Percentiles rank a stretch among this genome's conserved stretches.
Conservation (phyloP, 768 basidiomycete genomes). For the Glaciozyma martinii region DNA sequence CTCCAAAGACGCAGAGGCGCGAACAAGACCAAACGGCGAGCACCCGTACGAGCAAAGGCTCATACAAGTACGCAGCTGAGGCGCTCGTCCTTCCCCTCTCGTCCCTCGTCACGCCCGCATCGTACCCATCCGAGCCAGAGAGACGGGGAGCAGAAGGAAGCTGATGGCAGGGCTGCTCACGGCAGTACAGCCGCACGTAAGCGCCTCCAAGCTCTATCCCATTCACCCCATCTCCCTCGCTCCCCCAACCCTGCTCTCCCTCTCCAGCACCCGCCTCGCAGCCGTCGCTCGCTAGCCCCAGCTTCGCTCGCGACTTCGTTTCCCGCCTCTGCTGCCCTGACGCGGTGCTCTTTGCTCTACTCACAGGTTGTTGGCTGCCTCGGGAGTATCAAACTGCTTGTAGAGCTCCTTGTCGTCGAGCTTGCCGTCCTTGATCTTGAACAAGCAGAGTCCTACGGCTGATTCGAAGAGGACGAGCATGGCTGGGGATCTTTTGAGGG, state of each 20-base stretch:
- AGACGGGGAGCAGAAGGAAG: too few relatives aligned
- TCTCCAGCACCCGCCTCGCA: neutral
- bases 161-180: too few relatives aligned
- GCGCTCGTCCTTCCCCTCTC: too few relatives aligned
- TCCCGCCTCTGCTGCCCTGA: too few relatives aligned
- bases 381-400: constrained; percentile 87
- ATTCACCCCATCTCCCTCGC: neutral
- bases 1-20: too few relatives aligned
- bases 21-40: too few relatives aligned
- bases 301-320: too few relatives aligned
- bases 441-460: constrained; percentile 90
- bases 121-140: too few relatives aligned
- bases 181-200: neutral
- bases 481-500: neutral
- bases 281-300: too few relatives aligned
- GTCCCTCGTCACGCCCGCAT: too few relatives aligned
- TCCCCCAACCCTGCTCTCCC: neutral
- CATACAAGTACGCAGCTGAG: too few relatives aligned
- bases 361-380: constrained; percentile 83
- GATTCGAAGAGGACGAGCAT: constrained; percentile 98
- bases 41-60: too few relatives aligned
- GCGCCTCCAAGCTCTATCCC: neutral
- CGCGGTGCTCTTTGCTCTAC: constrained; percentile 37
- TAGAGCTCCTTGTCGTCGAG: constrained; percentile 74
- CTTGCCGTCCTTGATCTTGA: constrained; percentile 69